phyloP scores from a whole-genome alignment of 441 rosid species.

The Brassica balearica region DNA sequence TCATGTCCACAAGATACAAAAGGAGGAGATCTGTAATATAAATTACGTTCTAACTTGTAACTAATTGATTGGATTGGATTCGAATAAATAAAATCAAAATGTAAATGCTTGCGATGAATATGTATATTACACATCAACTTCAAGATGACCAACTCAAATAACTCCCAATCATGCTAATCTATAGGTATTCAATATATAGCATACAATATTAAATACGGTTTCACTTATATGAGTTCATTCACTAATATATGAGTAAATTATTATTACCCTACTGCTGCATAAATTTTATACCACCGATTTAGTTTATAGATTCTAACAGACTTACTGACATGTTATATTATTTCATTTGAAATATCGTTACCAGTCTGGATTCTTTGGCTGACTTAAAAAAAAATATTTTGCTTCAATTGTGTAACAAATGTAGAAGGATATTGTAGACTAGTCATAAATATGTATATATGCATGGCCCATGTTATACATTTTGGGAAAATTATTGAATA shows the following conservation, averaged over 20 bases:
- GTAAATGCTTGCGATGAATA: slow-evolving; percentile 5
- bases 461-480: not conserved
- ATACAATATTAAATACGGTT: not conserved
- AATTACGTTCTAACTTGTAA: slow-evolving; percentile 9
- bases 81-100: not conserved
- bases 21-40: slow-evolving; percentile 12
- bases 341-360: slow-evolving; percentile 17
- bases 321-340: slow-evolving; percentile 5
- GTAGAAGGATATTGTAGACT: not conserved
- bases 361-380: slow-evolving; percentile 18
- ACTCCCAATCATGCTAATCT: not conserved
- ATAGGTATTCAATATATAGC: slow-evolving; percentile 10
- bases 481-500: not conserved
- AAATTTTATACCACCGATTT: not conserved
- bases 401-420: not conserved
- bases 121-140: slow-evolving; percentile 27
- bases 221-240: not conserved
- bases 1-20: not conserved
- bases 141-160: slow-evolving; percentile 15
- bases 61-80: not conserved
- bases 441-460: not conserved
- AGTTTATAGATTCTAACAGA: slow-evolving; percentile 3
- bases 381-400: not conserved
- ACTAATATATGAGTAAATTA: not conserved
- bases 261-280: not conserved